Conservation (phyloP, 139 green algal genomes). For the Auxenochlorella pyrenoidosa region DNA sequence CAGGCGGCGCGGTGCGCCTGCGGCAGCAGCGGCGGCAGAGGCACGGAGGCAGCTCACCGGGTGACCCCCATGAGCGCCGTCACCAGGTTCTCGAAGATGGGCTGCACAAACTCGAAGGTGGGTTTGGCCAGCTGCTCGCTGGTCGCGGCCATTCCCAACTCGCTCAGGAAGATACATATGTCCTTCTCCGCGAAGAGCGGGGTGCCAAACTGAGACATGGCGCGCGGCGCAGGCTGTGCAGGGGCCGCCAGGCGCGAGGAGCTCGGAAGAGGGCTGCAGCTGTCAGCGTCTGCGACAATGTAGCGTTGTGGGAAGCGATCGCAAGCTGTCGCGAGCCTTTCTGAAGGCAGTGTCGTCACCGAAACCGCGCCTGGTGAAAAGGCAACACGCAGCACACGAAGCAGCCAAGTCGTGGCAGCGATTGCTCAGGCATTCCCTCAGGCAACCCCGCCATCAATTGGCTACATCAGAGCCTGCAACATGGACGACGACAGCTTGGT, state of each 20-base stretch:
- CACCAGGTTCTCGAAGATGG: slow-evolving; percentile 83
- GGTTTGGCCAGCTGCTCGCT: slow-evolving; percentile 81
- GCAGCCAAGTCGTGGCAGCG: background rate
- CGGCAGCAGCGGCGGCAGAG: background rate
- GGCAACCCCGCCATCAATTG: too few relatives aligned
- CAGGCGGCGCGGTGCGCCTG: too few relatives aligned
- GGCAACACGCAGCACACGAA: background rate
- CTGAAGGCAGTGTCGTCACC: too few relatives aligned
- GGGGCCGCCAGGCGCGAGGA: background rate
- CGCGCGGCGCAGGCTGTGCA: background rate
- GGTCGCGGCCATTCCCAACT: slow-evolving; percentile 82
- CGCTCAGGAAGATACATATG: slow-evolving; percentile 82
- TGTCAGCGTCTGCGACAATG: too few relatives aligned
- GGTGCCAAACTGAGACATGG: slow-evolving; percentile 69
- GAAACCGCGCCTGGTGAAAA: too few relatives aligned
- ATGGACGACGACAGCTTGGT: slow-evolving; percentile 28
- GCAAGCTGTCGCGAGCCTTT: too few relatives aligned
- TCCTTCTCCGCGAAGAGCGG: slow-evolving; percentile 81
- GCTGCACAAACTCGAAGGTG: slow-evolving; percentile 76
- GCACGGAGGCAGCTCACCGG: slow-evolving; percentile 49
- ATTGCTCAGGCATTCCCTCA: too few relatives aligned
- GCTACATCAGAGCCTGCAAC: too few relatives aligned
- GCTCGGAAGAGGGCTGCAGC: too few relatives aligned
- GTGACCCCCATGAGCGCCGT: slow-evolving; percentile 78
- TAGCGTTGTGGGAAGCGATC: too few relatives aligned